Evolutionary conservation across 441 rosid genomes (phyloP).

Genomic region (Kokia cookei): DNA sequence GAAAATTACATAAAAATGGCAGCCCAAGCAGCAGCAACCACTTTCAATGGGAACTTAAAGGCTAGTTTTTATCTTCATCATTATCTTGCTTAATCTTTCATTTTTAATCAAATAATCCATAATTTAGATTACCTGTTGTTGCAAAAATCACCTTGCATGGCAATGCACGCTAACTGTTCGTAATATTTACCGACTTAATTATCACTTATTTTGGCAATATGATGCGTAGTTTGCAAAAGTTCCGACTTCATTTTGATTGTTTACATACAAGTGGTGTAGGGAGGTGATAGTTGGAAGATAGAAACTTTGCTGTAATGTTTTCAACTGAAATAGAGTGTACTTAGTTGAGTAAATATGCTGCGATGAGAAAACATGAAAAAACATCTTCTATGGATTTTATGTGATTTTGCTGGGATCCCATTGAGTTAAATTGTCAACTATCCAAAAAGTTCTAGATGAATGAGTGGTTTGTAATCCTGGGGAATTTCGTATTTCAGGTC

Average conservation of each 20-base stretch:
- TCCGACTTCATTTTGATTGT: neutral
- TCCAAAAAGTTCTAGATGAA: neutral
- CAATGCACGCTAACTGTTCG: conserved; percentile 27
- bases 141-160: neutral
- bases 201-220: neutral
- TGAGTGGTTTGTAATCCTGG: neutral
- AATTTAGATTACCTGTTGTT: neutral
- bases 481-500: neutral
- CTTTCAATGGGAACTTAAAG: conserved; percentile 79
- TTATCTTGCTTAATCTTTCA: neutral
- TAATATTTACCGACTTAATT: conserved; percentile 15
- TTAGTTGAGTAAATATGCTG: neutral
- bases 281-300: neutral
- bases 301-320: neutral
- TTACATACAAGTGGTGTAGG: neutral
- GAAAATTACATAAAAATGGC: neutral
- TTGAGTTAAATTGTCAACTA: neutral
- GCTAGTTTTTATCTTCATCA: conserved; percentile 15
- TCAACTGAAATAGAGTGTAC: neutral
- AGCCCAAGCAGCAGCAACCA: conserved; percentile 24
- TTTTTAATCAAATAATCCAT: neutral
- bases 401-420: neutral
- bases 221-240: neutral
- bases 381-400: neutral
- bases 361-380: neutral